Conservation (phyloP, 2,329 filamentous ascomycete genomes). For the Cladophialophora immunda region DNA sequence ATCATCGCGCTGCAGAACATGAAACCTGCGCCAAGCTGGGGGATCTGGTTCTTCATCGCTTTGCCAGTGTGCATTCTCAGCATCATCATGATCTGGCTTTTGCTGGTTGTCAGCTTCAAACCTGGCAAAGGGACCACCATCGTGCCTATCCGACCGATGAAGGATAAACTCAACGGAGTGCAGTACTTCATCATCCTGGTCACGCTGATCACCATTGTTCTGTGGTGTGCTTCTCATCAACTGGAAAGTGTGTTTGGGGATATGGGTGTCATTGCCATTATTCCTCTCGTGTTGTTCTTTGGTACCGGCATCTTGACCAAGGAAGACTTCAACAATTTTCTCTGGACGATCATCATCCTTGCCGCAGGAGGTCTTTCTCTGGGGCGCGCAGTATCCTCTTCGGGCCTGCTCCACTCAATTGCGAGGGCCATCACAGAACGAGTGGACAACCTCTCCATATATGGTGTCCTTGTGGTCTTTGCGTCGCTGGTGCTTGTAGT, state of each 20-base stretch:
- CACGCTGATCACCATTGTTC: slow-evolving; percentile 81
- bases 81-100: slow-evolving; percentile 85
- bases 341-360: slow-evolving; percentile 98
- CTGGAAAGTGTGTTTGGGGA: slow-evolving; percentile 89
- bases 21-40: slow-evolving; percentile 89
- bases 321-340: slow-evolving; percentile 99
- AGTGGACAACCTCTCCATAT: slow-evolving; percentile 82
- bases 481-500: slow-evolving; percentile 85
- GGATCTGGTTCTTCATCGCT: slow-evolving; percentile 95
- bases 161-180: slow-evolving; percentile 84
- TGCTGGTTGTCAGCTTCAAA: slow-evolving; percentile 85
- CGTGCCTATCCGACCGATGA: slow-evolving; percentile 87
- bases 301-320: slow-evolving; percentile 95
- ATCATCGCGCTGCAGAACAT: slow-evolving; percentile 97
- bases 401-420: slow-evolving; percentile 88
- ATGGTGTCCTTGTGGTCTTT: slow-evolving; percentile 87
- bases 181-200: slow-evolving; percentile 93
- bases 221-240: slow-evolving; percentile 94
- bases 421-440: slow-evolving; percentile 76
- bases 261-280: slow-evolving; percentile 98
- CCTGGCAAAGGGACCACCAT: slow-evolving; percentile 87
- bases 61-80: slow-evolving; percentile 92
- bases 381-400: slow-evolving; percentile 92
- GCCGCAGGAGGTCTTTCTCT: slow-evolving; percentile 91
- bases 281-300: slow-evolving; percentile 95